Percentiles rank a stretch among this genome's conserved stretches.
phyloP scores from a whole-genome alignment of 257 asterid species.

The Asclepias syriaca region DNA sequence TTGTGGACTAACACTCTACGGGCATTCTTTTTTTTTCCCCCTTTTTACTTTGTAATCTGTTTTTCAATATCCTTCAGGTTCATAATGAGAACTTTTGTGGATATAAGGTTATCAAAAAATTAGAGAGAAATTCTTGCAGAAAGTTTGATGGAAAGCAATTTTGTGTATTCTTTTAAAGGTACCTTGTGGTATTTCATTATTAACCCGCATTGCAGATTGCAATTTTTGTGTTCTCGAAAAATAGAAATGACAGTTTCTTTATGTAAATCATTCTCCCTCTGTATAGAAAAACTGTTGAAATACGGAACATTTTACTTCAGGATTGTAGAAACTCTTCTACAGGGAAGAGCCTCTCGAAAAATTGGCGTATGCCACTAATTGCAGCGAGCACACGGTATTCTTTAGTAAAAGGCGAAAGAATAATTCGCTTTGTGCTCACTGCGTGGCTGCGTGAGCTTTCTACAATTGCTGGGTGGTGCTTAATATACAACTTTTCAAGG shows the following conservation, averaged over 20 bases:
- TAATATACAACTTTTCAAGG: neutral
- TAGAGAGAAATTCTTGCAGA: neutral
- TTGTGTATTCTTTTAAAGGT: neutral
- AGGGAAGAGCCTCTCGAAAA: neutral
- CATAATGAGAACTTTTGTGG: neutral
- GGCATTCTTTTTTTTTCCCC: too few species aligned
- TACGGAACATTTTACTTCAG: too few species aligned
- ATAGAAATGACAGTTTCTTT: too few species aligned
- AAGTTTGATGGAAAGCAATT: neutral
- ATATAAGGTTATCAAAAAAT: too few species aligned
- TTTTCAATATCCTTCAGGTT: neutral
- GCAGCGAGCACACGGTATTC: constrained; percentile 15
- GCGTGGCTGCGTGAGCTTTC: constrained; percentile 6
- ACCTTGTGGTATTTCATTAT: neutral
- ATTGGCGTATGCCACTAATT: neutral
- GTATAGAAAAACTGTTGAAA: too few species aligned
- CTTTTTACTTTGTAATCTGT: neutral
- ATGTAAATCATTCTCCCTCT: too few species aligned
- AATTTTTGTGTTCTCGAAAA: too few species aligned
- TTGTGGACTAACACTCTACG: neutral
- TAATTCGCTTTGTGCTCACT: constrained; percentile 16
- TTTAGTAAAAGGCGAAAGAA: constrained; percentile 26
- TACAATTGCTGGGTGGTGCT: accelerated
- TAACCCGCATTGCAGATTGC: neutral
- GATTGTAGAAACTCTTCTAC: neutral